Base-by-base conservation (phyloP, 1,139 yeast species). In the Taphrina betulina region DNA sequence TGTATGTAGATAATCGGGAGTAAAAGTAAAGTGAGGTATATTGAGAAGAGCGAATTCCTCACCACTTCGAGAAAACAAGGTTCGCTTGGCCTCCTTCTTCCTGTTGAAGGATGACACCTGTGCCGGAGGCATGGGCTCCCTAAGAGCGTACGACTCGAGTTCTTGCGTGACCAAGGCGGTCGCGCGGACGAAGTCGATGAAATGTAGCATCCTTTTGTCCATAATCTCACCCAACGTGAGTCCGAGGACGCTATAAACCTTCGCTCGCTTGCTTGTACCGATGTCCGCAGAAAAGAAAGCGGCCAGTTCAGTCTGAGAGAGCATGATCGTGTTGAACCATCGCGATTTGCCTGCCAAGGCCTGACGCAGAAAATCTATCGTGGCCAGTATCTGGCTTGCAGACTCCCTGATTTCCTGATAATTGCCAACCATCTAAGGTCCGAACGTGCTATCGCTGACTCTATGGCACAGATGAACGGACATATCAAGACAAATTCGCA, bases 251-350 rank as follows among this genome's bases (percentile, higher is more conserved):
- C 17, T 19, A 23, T 29, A 43, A 26, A 43, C 26, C n/a, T 17
- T 29, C 3, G 48, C 37, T n/a, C 38, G 48, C 26, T 29, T 43
- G 5, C 29, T 17, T 17, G 20, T n/a, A 16, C 17, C 16, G 17
- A 23, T 28, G 3, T 14, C 38, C 17, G 17, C 31, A 3, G 26
- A 16, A 16, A 43, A 43, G 5, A 28, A 23, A 7, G 48, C 26
- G 5, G 16, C 29, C 7, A 43, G 16, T 20, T 43, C 36, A 5
- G 24, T 17, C 26, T 20, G 24, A 5, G 48, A n/a, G 12, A 43
- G 38, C 28, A 43, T 28, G 28, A 43, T 43, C 14, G 48, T 43
- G 28, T 43, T 37, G 10, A 43, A 16, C 48, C 48, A 43, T 19
- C 28, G 48, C 5, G 48, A 7, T 3, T 29, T 14, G 37, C 48